Base-by-base conservation (phyloP, 805 yeast genomes). In the Saturnispora kantuleensis region DNA sequence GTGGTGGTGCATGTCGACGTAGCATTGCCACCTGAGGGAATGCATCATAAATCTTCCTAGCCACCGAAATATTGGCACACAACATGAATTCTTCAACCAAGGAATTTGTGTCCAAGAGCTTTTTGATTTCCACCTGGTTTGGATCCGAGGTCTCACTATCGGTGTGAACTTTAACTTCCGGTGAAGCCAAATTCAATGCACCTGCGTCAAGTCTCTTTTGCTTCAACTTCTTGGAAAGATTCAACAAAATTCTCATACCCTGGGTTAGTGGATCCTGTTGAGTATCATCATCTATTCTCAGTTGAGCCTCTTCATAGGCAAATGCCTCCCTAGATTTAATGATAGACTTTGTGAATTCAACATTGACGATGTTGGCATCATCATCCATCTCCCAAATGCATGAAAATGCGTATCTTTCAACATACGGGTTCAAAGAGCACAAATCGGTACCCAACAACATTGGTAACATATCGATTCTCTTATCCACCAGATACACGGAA, bases 21-120 rank as follows among this genome's bases (percentile, higher is more conserved):
- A 93, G 69, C 97, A 93, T 87, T 8, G 99, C 98, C 4, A 96
- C 89, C 63, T 93, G 98, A 5, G 98, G 98, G 60, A 81, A 89
- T 3, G 95, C 81, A 41, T 87, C 94, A 64, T 79, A 86, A 39
- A 93, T 93, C 63, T 85, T 87, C 57, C 84, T 74, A 3, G 98
- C 98, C 18, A 93, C 99, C 6, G 95, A 82, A 44, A 90, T 90
- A 60, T 93, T 93, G 42, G 97, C 99, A 53, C 94, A 71, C 73
- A 93, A 74, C 99, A 93, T 93, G 65, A 93, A 93, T 65, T 93
- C 99, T 63, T 93, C 99, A 47, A 93, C 99, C 42, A 93, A 69
- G 2, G 98, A 93, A 59, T 90, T 93, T 2, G 98, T 93, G 41
- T 86, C 98, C 39, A 84, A 71, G 10, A 85, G 66, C 59, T 85